Conservation (phyloP, 2,329 filamentous ascomycete genomes). For the Alternaria postmessia region DNA sequence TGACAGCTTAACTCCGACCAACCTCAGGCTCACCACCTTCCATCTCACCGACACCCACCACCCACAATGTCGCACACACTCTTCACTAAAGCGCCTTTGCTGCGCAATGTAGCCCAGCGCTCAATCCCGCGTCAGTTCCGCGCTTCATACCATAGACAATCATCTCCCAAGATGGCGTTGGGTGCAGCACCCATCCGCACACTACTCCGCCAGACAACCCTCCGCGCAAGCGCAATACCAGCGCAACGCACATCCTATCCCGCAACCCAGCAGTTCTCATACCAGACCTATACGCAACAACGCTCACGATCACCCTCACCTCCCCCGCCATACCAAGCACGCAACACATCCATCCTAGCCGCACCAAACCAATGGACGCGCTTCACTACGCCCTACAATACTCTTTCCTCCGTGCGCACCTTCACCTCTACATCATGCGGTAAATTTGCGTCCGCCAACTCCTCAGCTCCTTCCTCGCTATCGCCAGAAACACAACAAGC, state of each 20-base stretch:
- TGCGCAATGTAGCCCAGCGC: constrained; percentile 19
- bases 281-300: constrained; percentile 16
- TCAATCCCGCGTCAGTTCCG: constrained; percentile 16
- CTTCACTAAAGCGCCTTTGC: constrained; percentile 19
- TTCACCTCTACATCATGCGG: constrained; percentile 30
- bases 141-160: constrained; percentile 25
- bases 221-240: constrained; percentile 35
- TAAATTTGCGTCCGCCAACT: constrained; percentile 13
- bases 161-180: constrained; percentile 34
- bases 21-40: constrained; percentile 26
- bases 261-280: constrained; percentile 32
- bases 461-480: constrained; percentile 14
- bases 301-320: constrained; percentile 35
- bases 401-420: constrained; percentile 43
- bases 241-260: constrained; percentile 31
- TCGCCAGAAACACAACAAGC: constrained; percentile 30
- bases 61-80: constrained; percentile 27
- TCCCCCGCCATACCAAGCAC: constrained; percentile 35
- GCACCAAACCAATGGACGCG: constrained; percentile 43
- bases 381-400: constrained; percentile 40
- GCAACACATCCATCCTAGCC: constrained; percentile 36
- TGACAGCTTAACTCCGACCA: constrained; percentile 19
- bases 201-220: constrained; percentile 40
- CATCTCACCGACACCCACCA: constrained; percentile 13
- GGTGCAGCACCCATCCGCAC: constrained; percentile 36